A percentile compares a stretch with the other conserved stretches of the same genome.
Conservation (phyloP, 169 alveolate genomes). For the Neospora caninum region DNA sequence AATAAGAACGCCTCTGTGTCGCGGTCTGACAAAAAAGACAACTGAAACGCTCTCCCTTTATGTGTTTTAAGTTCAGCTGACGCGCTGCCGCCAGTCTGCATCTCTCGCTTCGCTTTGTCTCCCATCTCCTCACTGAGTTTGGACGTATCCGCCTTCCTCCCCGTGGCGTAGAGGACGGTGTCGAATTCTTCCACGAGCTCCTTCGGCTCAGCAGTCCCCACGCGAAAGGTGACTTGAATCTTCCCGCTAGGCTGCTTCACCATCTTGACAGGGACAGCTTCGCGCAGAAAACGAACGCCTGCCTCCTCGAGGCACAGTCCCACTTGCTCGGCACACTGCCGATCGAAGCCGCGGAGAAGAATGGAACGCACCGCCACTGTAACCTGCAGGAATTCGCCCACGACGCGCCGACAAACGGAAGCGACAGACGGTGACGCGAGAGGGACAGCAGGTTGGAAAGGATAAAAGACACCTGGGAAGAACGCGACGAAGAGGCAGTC, state of each 20-base stretch:
- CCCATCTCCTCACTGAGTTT: slow-evolving; percentile 9
- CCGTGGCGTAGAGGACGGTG: slow-evolving; percentile 97
- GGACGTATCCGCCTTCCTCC: slow-evolving; percentile 92
- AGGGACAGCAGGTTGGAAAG: too few species aligned
- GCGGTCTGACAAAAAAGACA: too few species aligned
- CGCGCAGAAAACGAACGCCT: slow-evolving; percentile 75
- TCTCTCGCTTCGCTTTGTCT: too few species aligned
- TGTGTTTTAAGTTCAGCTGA: too few species aligned
- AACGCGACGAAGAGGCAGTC: too few species aligned
- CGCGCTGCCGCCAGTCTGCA: too few species aligned
- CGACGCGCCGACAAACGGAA: slow-evolving; percentile 21
- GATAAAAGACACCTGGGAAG: too few species aligned
- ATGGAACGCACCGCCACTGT: slow-evolving; percentile 92
- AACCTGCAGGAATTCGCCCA: slow-evolving; percentile 10
- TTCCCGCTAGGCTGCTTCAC: background rate
- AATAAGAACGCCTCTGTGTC: too few species aligned
- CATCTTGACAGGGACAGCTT: background rate
- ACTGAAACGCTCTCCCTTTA: too few species aligned
- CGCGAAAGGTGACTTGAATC: background rate
- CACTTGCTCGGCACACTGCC: slow-evolving; percentile 91
- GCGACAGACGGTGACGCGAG: slow-evolving; percentile 68
- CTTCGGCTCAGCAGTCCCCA: background rate
- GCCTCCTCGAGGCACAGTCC: slow-evolving; percentile 83
- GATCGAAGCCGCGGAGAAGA: slow-evolving; percentile 96
- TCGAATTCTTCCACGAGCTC: slow-evolving; percentile 84